phyloP scores from a whole-genome alignment of 202 grass and related monocot genomes.

The Zoysia matrella region DNA sequence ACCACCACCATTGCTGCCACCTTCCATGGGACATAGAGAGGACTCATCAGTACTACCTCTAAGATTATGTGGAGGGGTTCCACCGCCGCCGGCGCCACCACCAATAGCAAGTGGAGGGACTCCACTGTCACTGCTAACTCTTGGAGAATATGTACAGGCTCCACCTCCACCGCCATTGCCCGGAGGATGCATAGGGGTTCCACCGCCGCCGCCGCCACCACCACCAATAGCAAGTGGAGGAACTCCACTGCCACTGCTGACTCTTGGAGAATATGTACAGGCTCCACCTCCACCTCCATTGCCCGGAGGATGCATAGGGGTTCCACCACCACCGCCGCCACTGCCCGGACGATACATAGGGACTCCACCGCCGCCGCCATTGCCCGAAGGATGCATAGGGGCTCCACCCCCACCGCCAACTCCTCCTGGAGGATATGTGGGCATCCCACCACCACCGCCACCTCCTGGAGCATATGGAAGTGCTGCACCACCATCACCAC shows the following conservation, averaged over 20 bases:
- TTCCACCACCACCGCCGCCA: constrained; percentile 5
- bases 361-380: constrained; percentile 10
- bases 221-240: neutral
- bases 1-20: no score
- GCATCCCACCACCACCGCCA: constrained; percentile 14
- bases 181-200: neutral
- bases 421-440: no score
- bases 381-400: neutral
- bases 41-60: no score
- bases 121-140: no score
- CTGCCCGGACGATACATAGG: neutral
- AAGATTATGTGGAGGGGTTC: no score
- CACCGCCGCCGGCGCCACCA: no score
- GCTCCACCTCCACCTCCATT: constrained; percentile 11
- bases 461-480: constrained; percentile 21
- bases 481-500: neutral
- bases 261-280: no score
- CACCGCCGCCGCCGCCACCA: neutral
- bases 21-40: no score
- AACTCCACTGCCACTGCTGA: neutral
- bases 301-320: neutral
- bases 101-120: no score
- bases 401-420: no score
- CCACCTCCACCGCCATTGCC: constrained; percentile 12
- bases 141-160: neutral